Base-by-base conservation (phyloP, 208 protist species). In the Tritrichomonas musculus region DNA sequence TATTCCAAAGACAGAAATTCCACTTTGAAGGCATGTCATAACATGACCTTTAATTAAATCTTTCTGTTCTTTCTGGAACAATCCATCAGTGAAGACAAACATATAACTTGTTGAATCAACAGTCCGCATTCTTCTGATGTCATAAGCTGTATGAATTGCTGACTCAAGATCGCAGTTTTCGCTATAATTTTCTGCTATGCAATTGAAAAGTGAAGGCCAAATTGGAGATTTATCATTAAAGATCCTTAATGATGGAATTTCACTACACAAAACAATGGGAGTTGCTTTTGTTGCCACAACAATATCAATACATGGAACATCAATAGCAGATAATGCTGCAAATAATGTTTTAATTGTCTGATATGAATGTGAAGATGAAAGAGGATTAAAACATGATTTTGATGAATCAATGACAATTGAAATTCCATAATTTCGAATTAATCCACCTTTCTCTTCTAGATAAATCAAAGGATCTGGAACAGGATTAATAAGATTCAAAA, bases 401-500 rank as follows among this genome's bases (percentile, higher is more conserved):
- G 64, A 69, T n/a, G 64, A n/a, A 69, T 69, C 64, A 69, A 69
- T 69, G 5, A 69, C 27, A n/a, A 69, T 69, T n/a, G 64, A n/a
- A n/a, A n/a, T 25, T n/a, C 64, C 64, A 69, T 69, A 69, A 69
- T 69, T 69, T 33, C 64, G 8, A 8, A 69, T n/a, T 69, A 69
- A n/a, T 69, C 64, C 64, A 33, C 64, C 64, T 69, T 69, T 69
- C 30, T 69, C 64, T 69, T 17, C 64, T n/a, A 69, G 30, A 69
- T 69, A 69, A 69, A 69, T 69, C 64, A 69, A n/a, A 69, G 64
- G 64, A 69, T 69, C 64, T 69, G 64, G 64, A 33, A 69, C 64
- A n/a, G 64, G 64, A 69, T 69, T 69, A 33, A 69, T 33, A n/a
- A 69, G 5, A n/a, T 69, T 69, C 27, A 69, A 69, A n/a, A 69